Percentiles rank a stretch among this genome's conserved stretches.
Conservation (phyloP, 768 basidiomycete genomes). For the Strobilomyces dryophilus region DNA sequence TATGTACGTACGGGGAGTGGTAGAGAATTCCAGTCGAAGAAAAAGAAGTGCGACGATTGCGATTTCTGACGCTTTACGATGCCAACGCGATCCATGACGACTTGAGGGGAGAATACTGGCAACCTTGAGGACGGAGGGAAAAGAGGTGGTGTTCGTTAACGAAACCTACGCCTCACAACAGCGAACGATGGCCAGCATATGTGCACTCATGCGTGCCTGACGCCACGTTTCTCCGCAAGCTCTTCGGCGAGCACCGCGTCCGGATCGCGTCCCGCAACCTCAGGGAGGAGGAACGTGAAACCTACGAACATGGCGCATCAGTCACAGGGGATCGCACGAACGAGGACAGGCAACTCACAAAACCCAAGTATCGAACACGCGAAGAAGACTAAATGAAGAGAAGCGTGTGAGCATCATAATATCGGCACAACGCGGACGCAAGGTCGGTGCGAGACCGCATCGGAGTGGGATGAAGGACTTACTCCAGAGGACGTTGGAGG, state of each 20-base stretch:
- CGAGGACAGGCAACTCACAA: constrained; percentile 18
- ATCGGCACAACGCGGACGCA: neutral
- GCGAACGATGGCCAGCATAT: neutral
- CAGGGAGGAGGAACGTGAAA: constrained; percentile 47
- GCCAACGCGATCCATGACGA: too few species aligned
- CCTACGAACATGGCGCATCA: constrained; percentile 12
- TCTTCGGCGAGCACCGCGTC: constrained; percentile 44
- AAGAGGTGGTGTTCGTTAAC: too few species aligned
- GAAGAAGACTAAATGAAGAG: constrained; percentile 52
- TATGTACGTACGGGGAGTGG: too few species aligned
- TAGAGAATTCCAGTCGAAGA: too few species aligned
- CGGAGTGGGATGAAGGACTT: constrained; percentile 23
- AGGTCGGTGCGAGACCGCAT: neutral
- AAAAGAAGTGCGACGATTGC: too few species aligned
- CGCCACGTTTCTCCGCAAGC: constrained; percentile 17
- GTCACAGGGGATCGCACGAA: neutral
- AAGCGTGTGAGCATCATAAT: neutral
- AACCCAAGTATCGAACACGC: constrained; percentile 60
- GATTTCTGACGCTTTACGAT: too few species aligned
- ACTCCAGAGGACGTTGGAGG: constrained; percentile 70
- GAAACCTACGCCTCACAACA: too few species aligned
- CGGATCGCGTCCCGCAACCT: constrained; percentile 48
- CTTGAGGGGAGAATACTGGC: too few species aligned
- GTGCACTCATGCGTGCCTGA: neutral
- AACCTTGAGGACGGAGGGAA: too few species aligned